These are phyloP conservation scores for Blastobotrys serpentis DNA, from an alignment of 1,139 yeast species.

Conservation along the genomic window DNA sequence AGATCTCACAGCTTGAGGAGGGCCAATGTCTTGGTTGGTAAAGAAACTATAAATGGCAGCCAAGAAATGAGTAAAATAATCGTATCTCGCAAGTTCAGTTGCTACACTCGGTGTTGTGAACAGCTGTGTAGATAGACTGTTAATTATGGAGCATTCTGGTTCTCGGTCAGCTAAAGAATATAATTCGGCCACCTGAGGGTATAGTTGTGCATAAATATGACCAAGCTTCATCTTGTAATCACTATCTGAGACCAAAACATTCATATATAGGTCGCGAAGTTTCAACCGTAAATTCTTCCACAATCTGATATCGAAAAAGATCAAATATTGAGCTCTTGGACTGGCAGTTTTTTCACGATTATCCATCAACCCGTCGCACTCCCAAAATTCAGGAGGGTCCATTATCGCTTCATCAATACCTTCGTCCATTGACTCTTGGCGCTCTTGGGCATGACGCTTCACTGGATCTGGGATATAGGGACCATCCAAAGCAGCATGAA, in stretches of 20 bases:
- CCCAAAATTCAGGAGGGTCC: conserved; percentile 10
- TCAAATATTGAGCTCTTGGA: conserved; percentile 71
- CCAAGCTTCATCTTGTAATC: conserved; percentile 60
- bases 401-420: not conserved
- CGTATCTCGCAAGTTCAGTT: conserved; percentile 63
- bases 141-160: conserved; percentile 76
- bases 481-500: conserved; percentile 22
- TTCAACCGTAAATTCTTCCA: conserved; percentile 65
- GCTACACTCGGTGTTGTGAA: conserved; percentile 85
- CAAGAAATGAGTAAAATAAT: conserved; percentile 65
- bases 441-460: conserved; percentile 6
- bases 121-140: conserved; percentile 76
- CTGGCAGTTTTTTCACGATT: conserved; percentile 17
- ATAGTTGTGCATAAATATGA: conserved; percentile 78
- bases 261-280: conserved; percentile 67
- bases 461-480: conserved; percentile 26
- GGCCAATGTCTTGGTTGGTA: conserved; percentile 53
- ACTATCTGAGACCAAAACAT: conserved; percentile 67
- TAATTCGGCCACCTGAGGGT: conserved; percentile 75
- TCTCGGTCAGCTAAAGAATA: conserved; percentile 72
- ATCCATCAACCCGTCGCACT: conserved; percentile 12
- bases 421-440: not conserved
- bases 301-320: conserved; percentile 67
- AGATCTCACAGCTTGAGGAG: conserved; percentile 48
- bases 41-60: conserved; percentile 67